phyloP scores from a whole-genome alignment of 805 yeast genomes.

The Metschnikowia kunwiensis region DNA sequence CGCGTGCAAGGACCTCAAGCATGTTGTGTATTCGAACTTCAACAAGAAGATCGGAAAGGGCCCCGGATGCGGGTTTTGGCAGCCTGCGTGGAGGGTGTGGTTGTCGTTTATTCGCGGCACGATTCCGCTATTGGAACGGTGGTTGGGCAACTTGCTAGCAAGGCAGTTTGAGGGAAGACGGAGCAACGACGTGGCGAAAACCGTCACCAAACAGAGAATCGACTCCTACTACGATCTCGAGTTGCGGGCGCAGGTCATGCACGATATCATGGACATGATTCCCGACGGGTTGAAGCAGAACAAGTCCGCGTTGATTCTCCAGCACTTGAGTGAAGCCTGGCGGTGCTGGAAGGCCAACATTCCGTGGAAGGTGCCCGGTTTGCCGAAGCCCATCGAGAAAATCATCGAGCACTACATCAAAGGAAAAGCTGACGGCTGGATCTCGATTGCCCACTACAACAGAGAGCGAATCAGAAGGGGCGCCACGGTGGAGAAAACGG shows the following conservation, averaged over 20 bases:
- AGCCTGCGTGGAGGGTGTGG: slow-evolving; percentile 99
- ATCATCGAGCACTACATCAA: slow-evolving; percentile 86
- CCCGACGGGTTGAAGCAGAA: slow-evolving; percentile 90
- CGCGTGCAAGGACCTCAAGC: slow-evolving; percentile 93
- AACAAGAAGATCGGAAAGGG: slow-evolving; percentile 91
- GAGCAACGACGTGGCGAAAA: slow-evolving; percentile 86
- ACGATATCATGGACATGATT: slow-evolving; percentile 93
- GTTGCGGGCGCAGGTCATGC: slow-evolving; percentile 89
- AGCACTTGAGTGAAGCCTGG: slow-evolving; percentile 98
- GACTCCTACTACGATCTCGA: slow-evolving; percentile 95
- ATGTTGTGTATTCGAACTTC: slow-evolving; percentile 81
- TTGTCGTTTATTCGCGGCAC: slow-evolving; percentile 85
- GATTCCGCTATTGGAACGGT: slow-evolving; percentile 86
- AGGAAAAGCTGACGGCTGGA: slow-evolving; percentile 97
- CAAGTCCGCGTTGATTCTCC: slow-evolving; percentile 82
- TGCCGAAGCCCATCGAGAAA: slow-evolving; percentile 85
- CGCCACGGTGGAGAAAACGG: slow-evolving; percentile 91
- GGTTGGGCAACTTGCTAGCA: slow-evolving; percentile 88
- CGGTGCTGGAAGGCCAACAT: slow-evolving; percentile 99
- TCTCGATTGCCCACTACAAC: slow-evolving; percentile 87
- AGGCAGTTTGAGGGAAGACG: slow-evolving; percentile 96
- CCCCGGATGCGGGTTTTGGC: slow-evolving; percentile 99
- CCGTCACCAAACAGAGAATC: slow-evolving; percentile 91
- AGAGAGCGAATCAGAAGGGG: slow-evolving; percentile 86
- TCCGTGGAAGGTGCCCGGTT: slow-evolving; percentile 96